These are phyloP conservation scores for Lasiosphaeriaceae sp. DNA, from an alignment of 495 filamentous ascomycete species.

Conservation along the genomic window DNA sequence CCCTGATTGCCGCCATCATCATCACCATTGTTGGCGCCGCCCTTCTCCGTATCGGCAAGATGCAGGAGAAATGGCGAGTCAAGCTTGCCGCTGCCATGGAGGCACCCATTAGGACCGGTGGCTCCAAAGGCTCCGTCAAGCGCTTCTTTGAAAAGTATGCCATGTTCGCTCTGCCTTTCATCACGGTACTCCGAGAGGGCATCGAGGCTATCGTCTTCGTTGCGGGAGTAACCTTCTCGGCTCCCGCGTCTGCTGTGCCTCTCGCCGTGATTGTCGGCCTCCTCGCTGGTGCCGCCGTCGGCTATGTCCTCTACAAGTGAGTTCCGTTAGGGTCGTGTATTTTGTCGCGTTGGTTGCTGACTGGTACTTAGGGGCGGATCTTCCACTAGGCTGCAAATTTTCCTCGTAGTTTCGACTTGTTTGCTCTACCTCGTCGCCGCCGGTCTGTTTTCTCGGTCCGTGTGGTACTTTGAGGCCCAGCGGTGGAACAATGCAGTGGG, in stretches of 20 bases:
- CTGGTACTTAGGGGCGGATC: constrained; percentile 39
- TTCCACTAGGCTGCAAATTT: constrained; percentile 65
- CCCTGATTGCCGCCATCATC: constrained; percentile 66
- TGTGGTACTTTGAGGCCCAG: constrained; percentile 68
- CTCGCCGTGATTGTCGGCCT: constrained; percentile 69
- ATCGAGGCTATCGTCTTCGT: constrained; percentile 80
- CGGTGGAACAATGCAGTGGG: constrained; percentile 65
- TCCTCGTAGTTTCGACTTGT: constrained; percentile 77
- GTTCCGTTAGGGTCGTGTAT: constrained; percentile 19
- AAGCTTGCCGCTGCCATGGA: constrained; percentile 70
- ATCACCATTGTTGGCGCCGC: constrained; percentile 77
- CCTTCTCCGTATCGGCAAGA: constrained; percentile 75
- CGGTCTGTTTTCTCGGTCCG: constrained; percentile 71
- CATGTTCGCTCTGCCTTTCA: constrained; percentile 78
- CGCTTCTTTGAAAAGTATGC: constrained; percentile 68
- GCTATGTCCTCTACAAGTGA: constrained; percentile 75
- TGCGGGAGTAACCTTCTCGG: constrained; percentile 71
- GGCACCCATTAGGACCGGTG: constrained; percentile 39
- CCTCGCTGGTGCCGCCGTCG: constrained; percentile 56
- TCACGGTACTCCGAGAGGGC: constrained; percentile 80
- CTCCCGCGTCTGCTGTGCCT: constrained; percentile 70
- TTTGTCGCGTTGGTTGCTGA: not conserved
- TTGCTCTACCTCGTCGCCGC: constrained; percentile 84
- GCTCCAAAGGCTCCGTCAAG: constrained; percentile 45
- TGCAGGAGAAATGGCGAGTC: constrained; percentile 79